Evolutionary conservation across 176 grass and related monocot species (phyloP), one percentile per base, ranked within the genome.

Genomic region (Phoenix dactylifera): DNA sequence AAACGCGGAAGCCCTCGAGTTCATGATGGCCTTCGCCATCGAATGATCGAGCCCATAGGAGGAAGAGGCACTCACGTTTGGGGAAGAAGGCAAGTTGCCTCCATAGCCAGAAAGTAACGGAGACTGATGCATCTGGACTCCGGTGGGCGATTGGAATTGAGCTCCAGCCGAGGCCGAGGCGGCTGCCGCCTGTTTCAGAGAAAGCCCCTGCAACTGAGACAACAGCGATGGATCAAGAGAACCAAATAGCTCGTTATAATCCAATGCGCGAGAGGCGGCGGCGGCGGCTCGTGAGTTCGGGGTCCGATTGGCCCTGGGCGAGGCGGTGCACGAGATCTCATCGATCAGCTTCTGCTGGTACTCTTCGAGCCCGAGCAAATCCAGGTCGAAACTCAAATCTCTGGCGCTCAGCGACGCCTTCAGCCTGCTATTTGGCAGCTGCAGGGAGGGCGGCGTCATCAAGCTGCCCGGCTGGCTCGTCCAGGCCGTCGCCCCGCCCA

Each of bases 1-100:
- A 12, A 73, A 73, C 20, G 70, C 59, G 2, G 58, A 55, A 6
- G 70, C 59, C 59, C 70, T 63, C 15, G 70, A 73, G 28, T 73
- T 73, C 58, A 44, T 44, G 35, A 44, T 44, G 35, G 35, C 35
- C 35, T 44, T 44, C 35, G 35, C 35, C 35, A 44, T 44, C 35
- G 35, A 44, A 44, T 44, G 35, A 44, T 44, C 70, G 29, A 63
- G 59, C 12, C 59, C 70, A 19, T 63, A 63, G 1, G 68, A 59
- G 15, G 70, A 53, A 7, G 35, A 3, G 7, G 59, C 59, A 26
- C 9, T 44, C 14, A 63, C 26, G 10, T 7, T 44, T 44, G 12
- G 35, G 35, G 35, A 44, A 44, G 35, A 44, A 44, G 35, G 35
- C 35, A 44, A 10, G 35, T 44, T 44, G 10, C 35, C 35, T 44